These are phyloP conservation scores for Rhinocladiella mackenziei DNA, from an alignment of 2,329 filamentous ascomycete species.

Conservation along the genomic window DNA sequence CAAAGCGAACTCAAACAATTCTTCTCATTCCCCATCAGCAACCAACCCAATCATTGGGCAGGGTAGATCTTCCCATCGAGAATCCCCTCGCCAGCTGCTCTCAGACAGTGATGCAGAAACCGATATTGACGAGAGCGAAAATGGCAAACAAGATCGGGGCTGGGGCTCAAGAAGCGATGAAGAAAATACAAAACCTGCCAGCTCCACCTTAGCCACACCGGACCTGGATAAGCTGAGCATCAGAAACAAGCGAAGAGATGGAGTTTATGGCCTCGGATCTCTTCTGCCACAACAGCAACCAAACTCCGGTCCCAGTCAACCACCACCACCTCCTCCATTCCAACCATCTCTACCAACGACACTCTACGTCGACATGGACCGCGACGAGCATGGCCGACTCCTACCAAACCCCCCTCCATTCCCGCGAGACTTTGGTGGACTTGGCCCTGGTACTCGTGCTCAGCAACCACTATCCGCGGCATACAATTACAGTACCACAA, in stretches of 20 bases:
- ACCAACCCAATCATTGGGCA: too few species aligned
- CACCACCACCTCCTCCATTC: not conserved
- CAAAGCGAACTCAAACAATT: too few species aligned
- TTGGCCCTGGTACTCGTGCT: too few species aligned
- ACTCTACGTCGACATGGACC: conserved; percentile 18
- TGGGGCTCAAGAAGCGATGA: conserved; percentile 4
- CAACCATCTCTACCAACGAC: conserved; percentile 1
- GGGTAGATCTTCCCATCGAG: not conserved
- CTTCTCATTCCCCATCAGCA: too few species aligned
- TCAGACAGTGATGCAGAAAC: conserved; percentile 15
- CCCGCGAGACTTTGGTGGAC: too few species aligned
- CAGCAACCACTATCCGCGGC: conserved; percentile 4
- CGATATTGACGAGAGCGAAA: conserved; percentile 6
- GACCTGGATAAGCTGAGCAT: not conserved
- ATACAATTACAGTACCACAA: too few species aligned
- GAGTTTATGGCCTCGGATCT: conserved; percentile 17
- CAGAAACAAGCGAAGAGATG: conserved; percentile 12
- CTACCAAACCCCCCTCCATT: not conserved
- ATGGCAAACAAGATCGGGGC: not conserved
- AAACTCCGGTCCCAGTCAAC: not conserved
- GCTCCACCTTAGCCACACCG: not conserved
- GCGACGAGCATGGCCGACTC: conserved; percentile 12
- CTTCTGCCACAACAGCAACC: conserved; percentile 9
- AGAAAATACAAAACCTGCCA: conserved; percentile 6
- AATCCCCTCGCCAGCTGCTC: not conserved